Evolutionary conservation across 192 early-diverging fungal genomes (phyloP), one percentile per base, ranked within the genome.

Genomic region (Coemansia sp.): DNA sequence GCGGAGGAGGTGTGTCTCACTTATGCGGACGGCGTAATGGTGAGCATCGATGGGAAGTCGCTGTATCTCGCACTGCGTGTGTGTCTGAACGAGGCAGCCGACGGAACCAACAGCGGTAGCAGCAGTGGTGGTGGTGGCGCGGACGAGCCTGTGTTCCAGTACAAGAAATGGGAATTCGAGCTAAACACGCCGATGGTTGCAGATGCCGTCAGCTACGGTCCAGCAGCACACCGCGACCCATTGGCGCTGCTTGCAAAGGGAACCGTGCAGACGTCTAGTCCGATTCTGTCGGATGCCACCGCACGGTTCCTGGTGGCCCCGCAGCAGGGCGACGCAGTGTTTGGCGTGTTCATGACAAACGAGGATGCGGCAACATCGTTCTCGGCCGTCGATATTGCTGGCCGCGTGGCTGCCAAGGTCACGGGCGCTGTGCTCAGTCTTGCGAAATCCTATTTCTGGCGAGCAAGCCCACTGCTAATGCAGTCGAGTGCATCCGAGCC

Each of bases 91-190:
- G 78, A 75, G 20, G 72, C 70, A 7, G 54, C 64, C 0, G 46
- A 49, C 1, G 57, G 57, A n/a, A 16, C 40, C 0, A 32, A 32
- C 32, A 32, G 4, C 32, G 32, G 32, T 25, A 25, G 25, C 32
- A 32, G 32, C 4, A 4, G 32, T 54, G 70, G 63, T 32, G 32
- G 32, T 54, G 70, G 63, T 22, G 63, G 67, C 20, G 14, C 73
- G 0, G 70, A 66, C 12, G 72, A 63, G 22, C 78, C 73, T 10
- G 48, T 64, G n/a, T 75, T 81, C 37, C 70, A 72, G 61, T 81
- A 81, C 64, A 81, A 81, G 64, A 81, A 75, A 43, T 81, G 78
- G 78, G 57, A 70, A 19, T 81, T 81, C 44, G 72, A 72, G 16
- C 25, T 81, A 38, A 65, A 63, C 46, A 71, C 43, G 11, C 69